Evolutionary conservation across 345 rosid genomes (phyloP), one percentile per base, ranked within the genome.

Genomic region (Aurinia saxatilis): DNA sequence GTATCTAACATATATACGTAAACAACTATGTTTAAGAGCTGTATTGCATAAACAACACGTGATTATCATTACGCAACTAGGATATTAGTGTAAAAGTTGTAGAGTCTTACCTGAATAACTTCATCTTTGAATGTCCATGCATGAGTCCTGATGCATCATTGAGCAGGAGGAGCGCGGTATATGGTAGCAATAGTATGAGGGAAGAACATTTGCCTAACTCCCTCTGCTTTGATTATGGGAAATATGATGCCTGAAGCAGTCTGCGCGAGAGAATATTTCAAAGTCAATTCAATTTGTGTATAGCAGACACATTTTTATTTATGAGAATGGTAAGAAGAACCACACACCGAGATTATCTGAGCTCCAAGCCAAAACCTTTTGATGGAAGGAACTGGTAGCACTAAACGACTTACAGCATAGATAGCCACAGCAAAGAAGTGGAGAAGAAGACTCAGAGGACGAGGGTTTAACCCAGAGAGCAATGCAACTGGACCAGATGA

Each of bases 161-260:
- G 50, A 57, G 16, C 6, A 18, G 71, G 72, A 34, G 72, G 72
- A 59, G 45, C 0, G 9, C 72, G 60, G 16, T 68, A 68, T 9
- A 68, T 34, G 7, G 72, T 66, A 58, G 31, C 6, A 5, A 59
- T 16, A 29, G 60, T 59, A 50, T 53, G 21, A 31, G 84, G 84
- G 70, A 77, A 80, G 41, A 80, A 80, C 84, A 72, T 63, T 68
- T 66, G 74, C 70, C 81, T 72, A 50, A 80, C 70, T 36, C n/a
- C n/a, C n/a, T n/a, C n/a, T n/a, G n/a, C n/a, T n/a, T n/a, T n/a
- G n/a, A n/a, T n/a, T n/a, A n/a, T 77, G 1, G 84, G 84, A 21
- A 74, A 68, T 49, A 80, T 77, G 57, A 72, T 80, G 47, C 81
- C 69, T 30, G 77, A 58, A 71, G 81, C 84, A 42, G 72, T 35